Conservation (phyloP, 805 yeast species). For the Yarrowia hollandica region DNA sequence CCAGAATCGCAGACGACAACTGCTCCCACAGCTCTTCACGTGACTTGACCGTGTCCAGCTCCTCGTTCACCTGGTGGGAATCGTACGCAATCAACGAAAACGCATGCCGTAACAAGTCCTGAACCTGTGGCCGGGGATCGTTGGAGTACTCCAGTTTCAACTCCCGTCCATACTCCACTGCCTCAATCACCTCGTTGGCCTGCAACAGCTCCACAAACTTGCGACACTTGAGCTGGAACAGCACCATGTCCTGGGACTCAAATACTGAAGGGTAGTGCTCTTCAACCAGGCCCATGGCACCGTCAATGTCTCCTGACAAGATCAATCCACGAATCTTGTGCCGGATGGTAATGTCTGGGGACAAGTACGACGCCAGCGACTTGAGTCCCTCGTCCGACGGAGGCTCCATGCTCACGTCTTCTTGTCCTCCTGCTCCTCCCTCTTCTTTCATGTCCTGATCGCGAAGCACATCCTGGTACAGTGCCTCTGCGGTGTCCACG, state of each 20-base stretch:
- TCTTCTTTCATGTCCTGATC: conserved; percentile 36
- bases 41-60: conserved; percentile 2
- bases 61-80: conserved; percentile 40
- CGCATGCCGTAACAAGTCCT: conserved; percentile 47
- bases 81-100: conserved; percentile 55
- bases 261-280: conserved; percentile 47
- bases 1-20: conserved; percentile 47
- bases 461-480: conserved; percentile 48
- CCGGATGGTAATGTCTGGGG: conserved; percentile 45
- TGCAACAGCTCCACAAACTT: conserved; percentile 47
- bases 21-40: conserved; percentile 45
- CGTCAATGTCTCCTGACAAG: conserved; percentile 48
- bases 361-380: conserved; percentile 40
- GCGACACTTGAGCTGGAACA: conserved; percentile 48
- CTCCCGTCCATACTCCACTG: conserved; percentile 46
- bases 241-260: conserved; percentile 39
- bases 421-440: conserved; percentile 25
- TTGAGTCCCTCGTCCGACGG: conserved; percentile 39
- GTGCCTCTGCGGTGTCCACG: conserved; percentile 53
- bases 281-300: conserved; percentile 45
- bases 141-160: conserved; percentile 42
- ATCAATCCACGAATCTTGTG: conserved; percentile 50
- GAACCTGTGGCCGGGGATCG: conserved; percentile 41
- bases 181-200: conserved; percentile 39
- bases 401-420: conserved; percentile 30